Percentiles rank a stretch among this genome's conserved stretches.
Evolutionary conservation across 345 rosid species (phyloP).

Genomic region (Lepidium africanum): DNA sequence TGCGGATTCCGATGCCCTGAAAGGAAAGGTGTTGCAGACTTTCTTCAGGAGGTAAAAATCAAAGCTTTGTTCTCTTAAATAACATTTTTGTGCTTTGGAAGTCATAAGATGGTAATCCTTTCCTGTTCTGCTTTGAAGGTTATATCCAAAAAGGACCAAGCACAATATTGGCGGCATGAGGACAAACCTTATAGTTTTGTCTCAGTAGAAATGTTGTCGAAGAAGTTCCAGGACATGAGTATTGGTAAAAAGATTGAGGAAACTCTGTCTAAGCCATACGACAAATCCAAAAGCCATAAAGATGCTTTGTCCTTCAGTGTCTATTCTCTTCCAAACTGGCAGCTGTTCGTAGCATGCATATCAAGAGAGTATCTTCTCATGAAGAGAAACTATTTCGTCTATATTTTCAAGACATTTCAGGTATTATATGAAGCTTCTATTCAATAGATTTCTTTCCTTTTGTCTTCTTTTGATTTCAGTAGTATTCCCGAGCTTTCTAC

Average conservation of each 20-base stretch:
- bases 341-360: conserved; percentile 63
- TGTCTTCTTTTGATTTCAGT: background rate
- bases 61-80: background rate
- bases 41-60: conserved; percentile 61
- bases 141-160: conserved; percentile 79
- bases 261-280: conserved; percentile 59
- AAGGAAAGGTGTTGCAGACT: conserved; percentile 80
- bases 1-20: conserved; percentile 71
- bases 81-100: background rate
- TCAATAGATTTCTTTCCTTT: background rate
- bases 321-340: conserved; percentile 57
- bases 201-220: conserved; percentile 49
- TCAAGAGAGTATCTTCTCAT: conserved; percentile 71
- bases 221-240: conserved; percentile 60
- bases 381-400: conserved; percentile 85
- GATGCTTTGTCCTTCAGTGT: conserved; percentile 61
- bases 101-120: conserved; percentile 7
- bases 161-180: conserved; percentile 59
- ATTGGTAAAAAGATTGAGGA: conserved; percentile 57
- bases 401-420: conserved; percentile 48
- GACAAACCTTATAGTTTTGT: conserved; percentile 58
- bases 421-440: conserved; percentile 14
- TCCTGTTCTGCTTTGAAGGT: conserved; percentile 24
- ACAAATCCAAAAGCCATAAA: conserved; percentile 65
- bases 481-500: conserved; percentile 5